Evolutionary conservation across 163 green algal species (phyloP), one percentile per base, ranked within the genome.

Genomic region (Coccomyxa subellipsoidea): DNA sequence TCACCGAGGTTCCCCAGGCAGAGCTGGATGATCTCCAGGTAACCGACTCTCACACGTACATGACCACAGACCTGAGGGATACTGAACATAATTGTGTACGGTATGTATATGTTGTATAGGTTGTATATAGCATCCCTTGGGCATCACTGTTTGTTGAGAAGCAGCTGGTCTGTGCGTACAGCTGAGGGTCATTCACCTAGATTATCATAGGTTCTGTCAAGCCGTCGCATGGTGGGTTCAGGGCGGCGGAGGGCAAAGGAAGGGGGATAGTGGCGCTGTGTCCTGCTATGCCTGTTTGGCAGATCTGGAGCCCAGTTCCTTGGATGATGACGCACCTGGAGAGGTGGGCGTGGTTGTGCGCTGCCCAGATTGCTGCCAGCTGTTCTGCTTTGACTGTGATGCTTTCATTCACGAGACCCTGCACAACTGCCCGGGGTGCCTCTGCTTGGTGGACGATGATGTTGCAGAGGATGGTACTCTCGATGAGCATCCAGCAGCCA

Each of bases 351-450:
- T 93, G 32, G 90, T 93, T 54, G 75, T 95, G 25, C 54, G 80
- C n/a, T 98, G 95, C 80, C 76, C 80, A 25, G 81, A 88, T 7
- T 98, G 95, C 89, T 79, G 54, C 15, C 83, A 90, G 31, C 12
- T 93, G 18, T 98, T 95, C 79, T 98, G 95, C 83, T 94, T 93
- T 59, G 92, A 96, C n/a, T 98, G 95, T 88, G 95, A 98, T 81
- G 85, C 86, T 4, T 96, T 93, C 73, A 90, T 98, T 27, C 95
- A 98, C 80, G 92, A 96, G 77, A 88, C 81, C 37, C 83, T 98
- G 78, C 95, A 98, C 88, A 96, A 95, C 77, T 98, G 95, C 87
- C 95, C 95, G 4, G 92, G 94, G 25, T 98, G 95, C 85, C 23
- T 59, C 15, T 59, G 47, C 47, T 59, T 18, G 23, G 47, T 18